Percentiles rank a stretch among this genome's conserved stretches.
phyloP scores from a whole-genome alignment of 2,329 filamentous ascomycete genomes.

The Xylaria sp. region DNA sequence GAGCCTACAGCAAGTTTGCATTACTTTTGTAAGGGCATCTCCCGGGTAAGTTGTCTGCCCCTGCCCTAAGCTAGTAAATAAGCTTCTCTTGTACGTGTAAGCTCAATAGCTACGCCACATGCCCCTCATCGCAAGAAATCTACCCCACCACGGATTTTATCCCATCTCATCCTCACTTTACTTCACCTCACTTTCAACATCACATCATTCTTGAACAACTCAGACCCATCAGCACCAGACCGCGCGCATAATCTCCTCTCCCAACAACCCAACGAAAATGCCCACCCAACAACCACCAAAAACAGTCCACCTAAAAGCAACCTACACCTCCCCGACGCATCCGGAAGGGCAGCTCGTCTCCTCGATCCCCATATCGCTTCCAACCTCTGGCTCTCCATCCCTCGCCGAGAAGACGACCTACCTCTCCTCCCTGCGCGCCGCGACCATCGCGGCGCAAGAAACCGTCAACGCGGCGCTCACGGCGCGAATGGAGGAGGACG shows the following conservation, averaged over 20 bases:
- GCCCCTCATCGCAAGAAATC: conserved; percentile 7
- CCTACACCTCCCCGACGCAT: conserved; percentile 63
- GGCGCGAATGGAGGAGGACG: conserved; percentile 78
- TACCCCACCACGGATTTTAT: conserved; percentile 22
- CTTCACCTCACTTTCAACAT: neutral
- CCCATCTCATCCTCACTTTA: neutral
- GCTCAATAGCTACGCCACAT: no score
- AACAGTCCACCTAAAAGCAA: conserved; percentile 55
- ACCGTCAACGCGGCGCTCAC: conserved; percentile 78
- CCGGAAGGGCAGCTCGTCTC: conserved; percentile 57
- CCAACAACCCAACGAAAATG: neutral
- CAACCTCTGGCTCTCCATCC: conserved; percentile 23
- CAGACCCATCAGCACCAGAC: neutral
- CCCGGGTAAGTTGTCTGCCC: conserved; percentile 13
- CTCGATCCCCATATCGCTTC: conserved; percentile 49
- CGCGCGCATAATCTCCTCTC: no score
- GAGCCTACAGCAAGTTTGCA: neutral
- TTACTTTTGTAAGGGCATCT: neutral
- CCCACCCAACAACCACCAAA: neutral
- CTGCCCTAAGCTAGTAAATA: neutral
- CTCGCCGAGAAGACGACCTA: conserved; percentile 62
- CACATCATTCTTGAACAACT: neutral
- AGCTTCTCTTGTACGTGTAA: no score
- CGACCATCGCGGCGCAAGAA: conserved; percentile 69
- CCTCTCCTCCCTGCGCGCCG: conserved; percentile 67